phyloP scores from a whole-genome alignment of 2,329 filamentous ascomycete genomes.

The Epichloe sibirici region DNA sequence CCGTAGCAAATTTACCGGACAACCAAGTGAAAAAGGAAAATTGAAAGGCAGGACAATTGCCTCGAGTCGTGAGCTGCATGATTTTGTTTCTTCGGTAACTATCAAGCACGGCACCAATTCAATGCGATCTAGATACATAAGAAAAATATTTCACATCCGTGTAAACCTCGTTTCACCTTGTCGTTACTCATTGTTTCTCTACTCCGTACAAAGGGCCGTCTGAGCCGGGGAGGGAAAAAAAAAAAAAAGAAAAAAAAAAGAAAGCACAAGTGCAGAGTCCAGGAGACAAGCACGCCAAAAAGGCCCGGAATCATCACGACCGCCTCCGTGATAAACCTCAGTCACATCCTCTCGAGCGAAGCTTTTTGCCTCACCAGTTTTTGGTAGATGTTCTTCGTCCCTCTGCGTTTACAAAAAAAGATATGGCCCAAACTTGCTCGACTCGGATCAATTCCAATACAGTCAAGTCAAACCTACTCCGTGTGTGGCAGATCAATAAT shows the following conservation, averaged over 20 bases:
- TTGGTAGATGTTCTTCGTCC: not conserved
- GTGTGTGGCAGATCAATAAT: slow-evolving; percentile 5
- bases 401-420: too few relatives aligned
- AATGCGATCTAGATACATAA: slow-evolving; percentile 5
- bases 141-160: not conserved
- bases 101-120: not conserved
- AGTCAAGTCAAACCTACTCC: not conserved
- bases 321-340: not conserved
- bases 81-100: not conserved
- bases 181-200: slow-evolving; percentile 6
- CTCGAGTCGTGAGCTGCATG: not conserved
- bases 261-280: not conserved
- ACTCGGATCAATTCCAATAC: not conserved
- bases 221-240: not conserved
- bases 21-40: slow-evolving; percentile 27
- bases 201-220: not conserved
- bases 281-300: not conserved
- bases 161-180: not conserved
- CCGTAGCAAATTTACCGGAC: slow-evolving; percentile 14
- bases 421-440: not conserved
- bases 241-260: not conserved
- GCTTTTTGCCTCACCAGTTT: not conserved
- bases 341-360: not conserved
- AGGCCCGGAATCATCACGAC: not conserved
- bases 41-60: slow-evolving; percentile 4